Evolutionary conservation across 495 filamentous ascomycete genomes (phyloP).

Genomic region (Friedmanniomyces endolithicus): DNA sequence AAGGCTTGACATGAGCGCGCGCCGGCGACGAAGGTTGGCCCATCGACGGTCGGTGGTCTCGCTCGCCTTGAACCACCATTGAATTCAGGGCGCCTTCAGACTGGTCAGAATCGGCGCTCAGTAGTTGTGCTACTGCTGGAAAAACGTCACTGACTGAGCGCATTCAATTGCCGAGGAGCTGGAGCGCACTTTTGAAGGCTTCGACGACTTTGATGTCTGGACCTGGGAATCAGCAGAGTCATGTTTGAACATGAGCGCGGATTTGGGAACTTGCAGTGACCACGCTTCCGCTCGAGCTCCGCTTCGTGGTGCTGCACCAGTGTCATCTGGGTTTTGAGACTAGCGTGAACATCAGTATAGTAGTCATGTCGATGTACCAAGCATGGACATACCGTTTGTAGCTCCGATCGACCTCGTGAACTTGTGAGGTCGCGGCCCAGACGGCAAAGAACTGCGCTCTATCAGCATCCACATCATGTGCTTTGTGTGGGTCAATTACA

Average conservation of each 20-base stretch:
- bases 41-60: background rate
- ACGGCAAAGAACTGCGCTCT: slow-evolving; percentile 15
- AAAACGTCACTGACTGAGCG: slow-evolving; percentile 1
- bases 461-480: background rate
- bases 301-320: slow-evolving; percentile 18
- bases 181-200: slow-evolving; percentile 15
- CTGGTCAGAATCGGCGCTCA: slow-evolving; percentile 1
- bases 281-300: slow-evolving; percentile 19
- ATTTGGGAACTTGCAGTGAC: slow-evolving; percentile 17
- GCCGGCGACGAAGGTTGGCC: background rate
- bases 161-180: slow-evolving; percentile 1
- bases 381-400: slow-evolving; percentile 17
- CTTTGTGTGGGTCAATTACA: background rate
- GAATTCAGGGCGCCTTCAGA: background rate
- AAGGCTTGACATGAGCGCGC: background rate
- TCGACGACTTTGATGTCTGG: slow-evolving; percentile 13
- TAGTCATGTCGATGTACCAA: background rate
- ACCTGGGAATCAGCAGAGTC: background rate
- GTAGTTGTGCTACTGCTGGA: background rate
- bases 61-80: too few relatives aligned
- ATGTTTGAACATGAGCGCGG: background rate
- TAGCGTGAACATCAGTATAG: slow-evolving; percentile 1
- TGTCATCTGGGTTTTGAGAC: slow-evolving; percentile 21
- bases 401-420: slow-evolving; percentile 16
- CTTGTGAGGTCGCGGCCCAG: slow-evolving; percentile 6